These are phyloP conservation scores for Ogataea parapolymorpha DNA, from an alignment of 805 yeast genomes.

Conservation along the genomic window DNA sequence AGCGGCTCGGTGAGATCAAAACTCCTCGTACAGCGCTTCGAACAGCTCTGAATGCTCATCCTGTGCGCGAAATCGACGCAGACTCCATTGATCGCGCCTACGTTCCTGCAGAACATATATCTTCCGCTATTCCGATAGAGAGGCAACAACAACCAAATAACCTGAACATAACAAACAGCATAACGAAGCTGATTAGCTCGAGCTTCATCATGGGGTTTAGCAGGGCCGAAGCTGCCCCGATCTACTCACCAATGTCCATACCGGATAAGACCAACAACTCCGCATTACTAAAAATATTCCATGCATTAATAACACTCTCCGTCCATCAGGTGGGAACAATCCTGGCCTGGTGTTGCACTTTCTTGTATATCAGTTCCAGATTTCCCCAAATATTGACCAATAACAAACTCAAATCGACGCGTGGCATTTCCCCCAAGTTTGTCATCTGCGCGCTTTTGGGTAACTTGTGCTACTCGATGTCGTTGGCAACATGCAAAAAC, in stretches of 20 bases:
- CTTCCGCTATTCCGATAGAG: conserved; percentile 8
- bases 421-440: conserved; percentile 48
- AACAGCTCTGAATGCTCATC: conserved; percentile 15
- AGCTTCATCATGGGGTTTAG: conserved; percentile 31
- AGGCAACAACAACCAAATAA: not conserved
- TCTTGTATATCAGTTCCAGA: conserved; percentile 46
- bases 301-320: conserved; percentile 16
- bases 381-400: conserved; percentile 52
- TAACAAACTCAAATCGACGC: conserved; percentile 43
- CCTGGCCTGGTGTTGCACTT: conserved; percentile 52
- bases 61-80: conserved; percentile 1
- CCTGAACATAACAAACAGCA: conserved; percentile 9
- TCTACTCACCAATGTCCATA: not conserved
- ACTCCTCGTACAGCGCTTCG: conserved; percentile 27
- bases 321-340: conserved; percentile 24
- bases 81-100: not conserved
- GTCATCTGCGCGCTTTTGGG: conserved; percentile 50
- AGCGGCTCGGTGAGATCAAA: conserved; percentile 13
- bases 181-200: conserved; percentile 25
- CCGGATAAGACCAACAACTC: conserved; percentile 21
- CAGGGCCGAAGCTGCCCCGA: conserved; percentile 24
- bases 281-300: conserved; percentile 19
- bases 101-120: conserved; percentile 8
- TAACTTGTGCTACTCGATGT: conserved; percentile 46
- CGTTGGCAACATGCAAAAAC: conserved; percentile 43